Conservation (phyloP, 768 basidiomycete genomes). For the Tremella yokohamensis region DNA sequence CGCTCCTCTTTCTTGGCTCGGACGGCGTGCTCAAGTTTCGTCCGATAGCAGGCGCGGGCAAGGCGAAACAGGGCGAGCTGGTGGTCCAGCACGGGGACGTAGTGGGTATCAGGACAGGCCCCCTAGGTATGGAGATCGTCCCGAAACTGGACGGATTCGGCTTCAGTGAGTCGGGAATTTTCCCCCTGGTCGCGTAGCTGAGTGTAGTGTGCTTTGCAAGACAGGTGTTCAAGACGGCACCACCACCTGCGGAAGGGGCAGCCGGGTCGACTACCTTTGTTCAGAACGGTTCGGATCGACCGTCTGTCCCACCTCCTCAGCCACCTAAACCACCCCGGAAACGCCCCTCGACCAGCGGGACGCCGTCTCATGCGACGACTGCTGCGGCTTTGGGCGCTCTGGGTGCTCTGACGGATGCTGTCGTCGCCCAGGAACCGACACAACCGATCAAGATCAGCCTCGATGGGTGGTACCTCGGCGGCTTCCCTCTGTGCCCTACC, state of each 20-base stretch:
- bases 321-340: not conserved
- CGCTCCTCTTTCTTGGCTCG: slow-evolving; percentile 41
- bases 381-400: no score
- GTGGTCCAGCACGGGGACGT: slow-evolving; percentile 45
- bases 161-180: slow-evolving; percentile 30
- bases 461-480: slow-evolving; percentile 41
- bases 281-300: not conserved
- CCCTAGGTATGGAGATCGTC: slow-evolving; percentile 26
- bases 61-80: slow-evolving; percentile 18
- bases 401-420: no score
- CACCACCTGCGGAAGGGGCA: not conserved
- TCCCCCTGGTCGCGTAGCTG: not conserved
- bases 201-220: not conserved
- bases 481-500: slow-evolving; percentile 22
- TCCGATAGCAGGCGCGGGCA: not conserved
- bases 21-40: slow-evolving; percentile 25
- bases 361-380: no score
- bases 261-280: not conserved
- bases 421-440: no score
- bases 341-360: not conserved
- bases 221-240: not conserved
- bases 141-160: slow-evolving; percentile 37
- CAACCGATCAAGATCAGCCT: not conserved
- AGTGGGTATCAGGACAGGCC: slow-evolving; percentile 26
- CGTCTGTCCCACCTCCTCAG: not conserved